Evolutionary conservation across 805 yeast species (phyloP).

Genomic region (Brettanomyces custersianus): DNA sequence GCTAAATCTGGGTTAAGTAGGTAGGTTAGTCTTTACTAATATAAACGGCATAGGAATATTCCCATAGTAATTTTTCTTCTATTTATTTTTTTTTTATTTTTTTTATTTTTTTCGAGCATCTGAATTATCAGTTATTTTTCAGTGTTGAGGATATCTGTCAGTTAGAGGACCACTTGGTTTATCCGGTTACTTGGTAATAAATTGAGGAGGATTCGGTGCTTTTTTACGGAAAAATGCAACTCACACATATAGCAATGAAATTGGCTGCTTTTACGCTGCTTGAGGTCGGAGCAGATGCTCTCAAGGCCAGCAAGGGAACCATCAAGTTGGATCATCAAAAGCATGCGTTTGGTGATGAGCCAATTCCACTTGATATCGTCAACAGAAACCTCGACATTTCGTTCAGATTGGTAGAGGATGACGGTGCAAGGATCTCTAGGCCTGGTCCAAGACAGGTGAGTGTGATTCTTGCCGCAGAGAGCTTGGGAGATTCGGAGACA

Average conservation of each 20-base stretch:
- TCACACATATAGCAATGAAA: too few species aligned
- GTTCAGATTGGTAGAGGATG: slow-evolving; percentile 11
- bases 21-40: not conserved
- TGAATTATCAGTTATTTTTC: not conserved
- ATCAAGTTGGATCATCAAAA: slow-evolving; percentile 11
- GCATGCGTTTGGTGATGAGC: slow-evolving; percentile 2
- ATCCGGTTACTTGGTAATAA: too few species aligned
- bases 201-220: too few species aligned
- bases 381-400: slow-evolving; percentile 11
- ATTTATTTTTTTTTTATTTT: not conserved
- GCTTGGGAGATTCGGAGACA: slow-evolving; percentile 8
- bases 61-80: not conserved
- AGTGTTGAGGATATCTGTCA: too few species aligned
- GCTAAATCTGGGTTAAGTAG: not conserved
- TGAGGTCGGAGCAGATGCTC: slow-evolving; percentile 4
- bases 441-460: slow-evolving; percentile 20
- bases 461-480: slow-evolving; percentile 12
- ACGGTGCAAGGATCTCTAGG: not conserved
- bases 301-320: slow-evolving; percentile 8
- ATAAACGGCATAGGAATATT: not conserved
- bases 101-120: not conserved
- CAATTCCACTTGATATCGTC: slow-evolving; percentile 10
- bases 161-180: too few species aligned
- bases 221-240: too few species aligned
- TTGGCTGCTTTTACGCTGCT: not conserved